Evolutionary conservation across 352 stramenopile genomes (phyloP).

Genomic region (Phytophthora uliginosa): DNA sequence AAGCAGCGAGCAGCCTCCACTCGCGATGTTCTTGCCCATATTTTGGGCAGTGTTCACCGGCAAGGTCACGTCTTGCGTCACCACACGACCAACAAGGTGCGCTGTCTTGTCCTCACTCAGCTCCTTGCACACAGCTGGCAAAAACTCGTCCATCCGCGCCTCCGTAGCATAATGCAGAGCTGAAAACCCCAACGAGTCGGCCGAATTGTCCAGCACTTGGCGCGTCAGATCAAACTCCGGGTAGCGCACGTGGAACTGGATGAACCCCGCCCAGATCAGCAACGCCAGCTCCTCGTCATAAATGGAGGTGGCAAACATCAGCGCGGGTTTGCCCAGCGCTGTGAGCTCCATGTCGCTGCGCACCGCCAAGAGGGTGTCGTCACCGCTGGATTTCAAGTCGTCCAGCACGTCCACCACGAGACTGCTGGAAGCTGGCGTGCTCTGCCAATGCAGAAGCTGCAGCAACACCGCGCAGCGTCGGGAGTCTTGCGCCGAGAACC

Average conservation of each 20-base stretch:
- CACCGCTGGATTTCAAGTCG: slow-evolving; percentile 33
- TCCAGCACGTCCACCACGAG: slow-evolving; percentile 45
- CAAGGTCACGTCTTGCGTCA: slow-evolving; percentile 77
- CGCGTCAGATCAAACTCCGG: slow-evolving; percentile 55
- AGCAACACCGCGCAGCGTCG: slow-evolving; percentile 37
- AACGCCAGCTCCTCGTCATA: slow-evolving; percentile 86
- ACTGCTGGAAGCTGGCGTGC: slow-evolving; percentile 23
- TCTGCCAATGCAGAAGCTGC: slow-evolving; percentile 67
- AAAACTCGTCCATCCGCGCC: slow-evolving; percentile 69
- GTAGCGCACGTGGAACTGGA: slow-evolving; percentile 53
- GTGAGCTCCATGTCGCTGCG: slow-evolving; percentile 51
- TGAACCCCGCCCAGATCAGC: slow-evolving; percentile 68
- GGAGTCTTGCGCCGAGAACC: slow-evolving; percentile 25
- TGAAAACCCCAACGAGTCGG: slow-evolving; percentile 76
- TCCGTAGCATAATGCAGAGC: slow-evolving; percentile 84
- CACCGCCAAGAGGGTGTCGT: slow-evolving; percentile 17
- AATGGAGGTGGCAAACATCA: slow-evolving; percentile 85
- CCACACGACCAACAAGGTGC: slow-evolving; percentile 31
- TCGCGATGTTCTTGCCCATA: slow-evolving; percentile 77
- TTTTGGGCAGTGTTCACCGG: slow-evolving; percentile 68
- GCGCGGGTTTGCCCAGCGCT: slow-evolving; percentile 81
- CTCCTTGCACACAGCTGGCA: slow-evolving; percentile 43
- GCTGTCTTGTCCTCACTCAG: slow-evolving; percentile 28
- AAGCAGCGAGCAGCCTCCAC: slow-evolving; percentile 75
- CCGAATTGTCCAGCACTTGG: slow-evolving; percentile 79